A percentile compares a stretch with the other conserved stretches of the same genome.
phyloP scores from a whole-genome alignment of 225 moss, liverwort and hornwort genomes.

The Bryum argenteum region DNA sequence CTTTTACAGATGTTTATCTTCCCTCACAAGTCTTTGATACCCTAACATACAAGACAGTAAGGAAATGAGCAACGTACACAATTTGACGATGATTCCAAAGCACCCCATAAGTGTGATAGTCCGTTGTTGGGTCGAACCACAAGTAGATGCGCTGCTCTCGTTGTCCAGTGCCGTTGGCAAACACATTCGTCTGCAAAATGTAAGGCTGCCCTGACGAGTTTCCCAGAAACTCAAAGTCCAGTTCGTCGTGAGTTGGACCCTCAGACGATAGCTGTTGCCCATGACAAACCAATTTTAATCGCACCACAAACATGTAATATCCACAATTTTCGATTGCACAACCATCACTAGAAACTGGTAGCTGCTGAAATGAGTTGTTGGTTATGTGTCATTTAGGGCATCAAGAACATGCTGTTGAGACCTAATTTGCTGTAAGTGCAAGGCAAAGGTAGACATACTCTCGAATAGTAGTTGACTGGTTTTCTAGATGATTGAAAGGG shows the following conservation, averaged over 20 bases:
- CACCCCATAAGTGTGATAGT: conserved; percentile 61
- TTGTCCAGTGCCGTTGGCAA: conserved; percentile 57
- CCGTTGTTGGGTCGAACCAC: conserved; percentile 74
- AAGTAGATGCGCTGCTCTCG: conserved; percentile 68
- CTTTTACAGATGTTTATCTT: background rate
- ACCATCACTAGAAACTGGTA: no score
- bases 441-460: no score
- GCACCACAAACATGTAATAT: no score
- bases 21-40: background rate
- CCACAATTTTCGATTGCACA: no score
- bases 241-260: conserved; percentile 53
- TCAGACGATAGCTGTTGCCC: conserved; percentile 49
- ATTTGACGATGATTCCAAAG: conserved; percentile 67
- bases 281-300: background rate
- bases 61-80: conserved; percentile 34
- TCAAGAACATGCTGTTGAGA: no score
- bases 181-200: conserved; percentile 71
- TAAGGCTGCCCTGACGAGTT: conserved; percentile 70
- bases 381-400: no score
- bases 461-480: no score
- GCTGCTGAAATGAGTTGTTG: no score
- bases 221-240: conserved; percentile 77
- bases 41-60: background rate
- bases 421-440: no score
- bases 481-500: no score